Percentiles rank a stretch among this genome's conserved stretches.
Conservation (phyloP, 1,284 basidiomycete species). For the Ustilago loliicola region DNA sequence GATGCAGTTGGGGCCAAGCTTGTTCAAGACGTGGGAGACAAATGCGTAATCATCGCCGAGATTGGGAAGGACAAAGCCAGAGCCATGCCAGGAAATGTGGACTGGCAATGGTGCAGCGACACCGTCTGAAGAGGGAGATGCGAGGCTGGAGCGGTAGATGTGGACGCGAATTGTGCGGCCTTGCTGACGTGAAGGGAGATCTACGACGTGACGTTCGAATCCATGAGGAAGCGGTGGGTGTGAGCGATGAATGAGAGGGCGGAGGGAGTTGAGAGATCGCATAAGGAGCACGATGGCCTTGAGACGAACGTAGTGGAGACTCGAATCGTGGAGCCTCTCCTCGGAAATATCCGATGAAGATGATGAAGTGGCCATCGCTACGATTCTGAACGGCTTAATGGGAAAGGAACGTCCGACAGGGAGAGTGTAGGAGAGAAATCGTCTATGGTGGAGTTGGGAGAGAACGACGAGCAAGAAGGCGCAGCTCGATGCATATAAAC, state of each 20-base stretch:
- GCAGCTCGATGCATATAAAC: not conserved
- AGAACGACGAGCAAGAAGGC: no score
- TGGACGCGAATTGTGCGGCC: constrained; percentile 48
- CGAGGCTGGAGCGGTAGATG: constrained; percentile 48
- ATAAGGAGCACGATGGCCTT: constrained; percentile 33
- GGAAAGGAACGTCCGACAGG: no score
- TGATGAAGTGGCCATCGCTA: constrained; percentile 3
- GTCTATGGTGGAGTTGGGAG: constrained; percentile 1
- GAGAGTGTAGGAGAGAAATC: no score
- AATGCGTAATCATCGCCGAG: constrained; percentile 48
- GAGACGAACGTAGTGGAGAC: constrained; percentile 31
- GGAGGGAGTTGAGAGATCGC: constrained; percentile 25
- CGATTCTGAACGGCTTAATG: not conserved
- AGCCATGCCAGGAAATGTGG: constrained; percentile 48
- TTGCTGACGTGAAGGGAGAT: constrained; percentile 49
- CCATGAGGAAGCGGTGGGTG: constrained; percentile 22
- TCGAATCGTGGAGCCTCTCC: constrained; percentile 37
- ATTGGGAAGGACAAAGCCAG: constrained; percentile 48
- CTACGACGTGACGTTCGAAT: constrained; percentile 31
- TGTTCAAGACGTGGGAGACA: constrained; percentile 18
- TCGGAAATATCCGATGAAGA: not conserved
- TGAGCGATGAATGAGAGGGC: constrained; percentile 17
- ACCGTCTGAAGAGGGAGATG: constrained; percentile 21
- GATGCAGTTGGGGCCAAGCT: constrained; percentile 34
- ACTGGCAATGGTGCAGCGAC: constrained; percentile 31